Evolutionary conservation across 208 protist species (phyloP).

Genomic region (Acanthamoeba castellanii): DNA sequence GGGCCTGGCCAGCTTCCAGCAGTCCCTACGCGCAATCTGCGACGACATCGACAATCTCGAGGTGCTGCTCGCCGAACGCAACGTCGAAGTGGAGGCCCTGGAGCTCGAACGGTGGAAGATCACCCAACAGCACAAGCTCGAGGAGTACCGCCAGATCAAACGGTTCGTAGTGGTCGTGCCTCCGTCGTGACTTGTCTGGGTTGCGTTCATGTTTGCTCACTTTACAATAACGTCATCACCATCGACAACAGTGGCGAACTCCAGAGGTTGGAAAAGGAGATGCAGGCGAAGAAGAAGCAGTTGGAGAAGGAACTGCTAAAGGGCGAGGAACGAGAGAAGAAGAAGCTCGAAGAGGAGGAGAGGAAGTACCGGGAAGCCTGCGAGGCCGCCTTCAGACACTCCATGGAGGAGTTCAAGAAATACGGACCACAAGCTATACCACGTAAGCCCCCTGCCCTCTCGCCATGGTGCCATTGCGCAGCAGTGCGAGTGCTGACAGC

Average conservation of each 20-base stretch:
- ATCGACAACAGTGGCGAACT: background rate
- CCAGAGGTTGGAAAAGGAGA: constrained; percentile 55
- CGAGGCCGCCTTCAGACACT: constrained; percentile 64
- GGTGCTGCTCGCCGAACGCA: constrained; percentile 46
- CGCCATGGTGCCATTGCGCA: background rate
- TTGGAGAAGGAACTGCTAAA: constrained; percentile 50
- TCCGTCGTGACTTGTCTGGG: too few relatives aligned
- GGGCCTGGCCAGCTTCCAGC: constrained; percentile 55
- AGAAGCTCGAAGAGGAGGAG: constrained; percentile 59
- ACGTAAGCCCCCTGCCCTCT: background rate
- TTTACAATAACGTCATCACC: too few relatives aligned
- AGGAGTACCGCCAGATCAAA: constrained; percentile 61
- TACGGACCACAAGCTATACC: constrained; percentile 34
- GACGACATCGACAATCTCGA: constrained; percentile 58
- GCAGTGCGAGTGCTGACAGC: too few relatives aligned
- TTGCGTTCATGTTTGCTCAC: background rate
- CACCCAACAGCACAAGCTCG: constrained; percentile 54
- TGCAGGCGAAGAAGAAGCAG: constrained; percentile 67
- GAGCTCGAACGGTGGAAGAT: constrained; percentile 55
- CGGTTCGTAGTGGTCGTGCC: background rate
- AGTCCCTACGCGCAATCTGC: constrained; percentile 30
- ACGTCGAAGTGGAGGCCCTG: constrained; percentile 47
- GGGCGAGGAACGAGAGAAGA: constrained; percentile 51
- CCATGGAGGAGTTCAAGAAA: constrained; percentile 69
- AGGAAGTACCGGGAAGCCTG: constrained; percentile 34